Evolutionary conservation across 371 early-diverging fungal species (phyloP), one percentile per base, ranked within the genome.

Genomic region (Mortierella sp.): DNA sequence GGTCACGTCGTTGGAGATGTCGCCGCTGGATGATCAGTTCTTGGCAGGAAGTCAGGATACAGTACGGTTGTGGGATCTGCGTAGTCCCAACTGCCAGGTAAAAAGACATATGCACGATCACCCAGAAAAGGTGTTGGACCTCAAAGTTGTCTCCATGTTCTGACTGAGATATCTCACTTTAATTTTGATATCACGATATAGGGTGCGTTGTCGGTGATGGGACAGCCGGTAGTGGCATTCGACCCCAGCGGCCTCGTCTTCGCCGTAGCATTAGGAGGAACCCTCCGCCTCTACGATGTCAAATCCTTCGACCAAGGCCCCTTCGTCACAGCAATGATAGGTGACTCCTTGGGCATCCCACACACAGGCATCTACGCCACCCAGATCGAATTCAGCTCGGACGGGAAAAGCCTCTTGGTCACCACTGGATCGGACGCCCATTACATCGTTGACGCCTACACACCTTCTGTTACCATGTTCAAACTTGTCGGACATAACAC

Each of bases 211-310:
- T 78, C 91, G 41, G 83, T 88, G 21, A 76, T 81, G 43, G 93
- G 89, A 29, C 89, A 90, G n/a, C 91, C 95, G 2, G 90, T 90
- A 7, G 93, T 95, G 7, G 94, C 95, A 0, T 95, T 94, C 81
- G 98, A 98, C 86, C 96, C 94, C 3, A 91, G 93, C 21, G 97
- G 97, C 0, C 79, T 93, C 29, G 93, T 97, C 0, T 95, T 97
- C 90, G 96, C 95, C 0, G 91, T 95, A 5, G 95, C 92, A 0
- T 79, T 91, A 0, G 92, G 89, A 38, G 89, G 87, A 16, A 87
- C 88, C n/a, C 85, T 95, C 21, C 88, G 89, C 14, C 79, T 98
- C 21, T 96, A 94, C 76, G 97, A 97, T 85, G 81, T 92, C 29
- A 90, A 94, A 63, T 91, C 93, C 32, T 91, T 91, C 77, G 90